phyloP scores from a whole-genome alignment of 495 filamentous ascomycete species.

The Aspergillus sparsus region DNA sequence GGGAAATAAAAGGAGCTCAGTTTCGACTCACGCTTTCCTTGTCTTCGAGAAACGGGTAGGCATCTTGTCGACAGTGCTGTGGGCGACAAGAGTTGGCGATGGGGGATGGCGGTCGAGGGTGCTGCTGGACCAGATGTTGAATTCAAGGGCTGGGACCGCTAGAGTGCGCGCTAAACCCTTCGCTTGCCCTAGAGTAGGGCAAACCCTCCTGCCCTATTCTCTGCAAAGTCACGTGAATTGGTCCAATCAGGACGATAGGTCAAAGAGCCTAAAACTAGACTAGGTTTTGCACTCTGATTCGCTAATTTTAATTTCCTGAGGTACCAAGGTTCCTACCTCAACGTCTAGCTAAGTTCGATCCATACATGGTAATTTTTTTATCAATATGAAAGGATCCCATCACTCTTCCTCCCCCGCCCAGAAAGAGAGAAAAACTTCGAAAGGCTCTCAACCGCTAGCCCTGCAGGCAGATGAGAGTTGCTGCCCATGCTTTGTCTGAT shows the following conservation, averaged over 20 bases:
- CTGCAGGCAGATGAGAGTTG: conserved; percentile 29
- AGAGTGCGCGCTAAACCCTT: conserved; percentile 49
- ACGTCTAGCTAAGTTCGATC: not conserved
- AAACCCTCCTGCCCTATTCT: conserved; percentile 26
- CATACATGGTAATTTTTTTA: not conserved
- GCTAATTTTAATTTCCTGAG: too few relatives aligned
- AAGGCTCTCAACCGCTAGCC: conserved; percentile 33
- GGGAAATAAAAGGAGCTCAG: conserved; percentile 24
- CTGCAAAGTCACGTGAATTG: conserved; percentile 26
- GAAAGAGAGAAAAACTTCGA: conserved; percentile 37
- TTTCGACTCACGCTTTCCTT: conserved; percentile 72
- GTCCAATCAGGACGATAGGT: too few relatives aligned
- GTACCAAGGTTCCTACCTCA: too few relatives aligned
- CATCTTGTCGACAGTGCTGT: conserved; percentile 60
- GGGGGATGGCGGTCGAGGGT: conserved; percentile 38
- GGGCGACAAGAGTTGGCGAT: conserved; percentile 53
- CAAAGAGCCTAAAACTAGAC: too few relatives aligned
- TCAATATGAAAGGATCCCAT: not conserved
- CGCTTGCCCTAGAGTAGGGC: conserved; percentile 45
- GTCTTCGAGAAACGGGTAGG: conserved; percentile 82
- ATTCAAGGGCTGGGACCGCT: conserved; percentile 40
- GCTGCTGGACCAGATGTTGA: conserved; percentile 44
- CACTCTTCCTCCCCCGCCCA: not conserved
- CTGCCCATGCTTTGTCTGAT: conserved; percentile 58
- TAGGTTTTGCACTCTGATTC: too few relatives aligned